phyloP scores from a whole-genome alignment of 140 eudicot genomes.

The Oenanthe javanica region DNA sequence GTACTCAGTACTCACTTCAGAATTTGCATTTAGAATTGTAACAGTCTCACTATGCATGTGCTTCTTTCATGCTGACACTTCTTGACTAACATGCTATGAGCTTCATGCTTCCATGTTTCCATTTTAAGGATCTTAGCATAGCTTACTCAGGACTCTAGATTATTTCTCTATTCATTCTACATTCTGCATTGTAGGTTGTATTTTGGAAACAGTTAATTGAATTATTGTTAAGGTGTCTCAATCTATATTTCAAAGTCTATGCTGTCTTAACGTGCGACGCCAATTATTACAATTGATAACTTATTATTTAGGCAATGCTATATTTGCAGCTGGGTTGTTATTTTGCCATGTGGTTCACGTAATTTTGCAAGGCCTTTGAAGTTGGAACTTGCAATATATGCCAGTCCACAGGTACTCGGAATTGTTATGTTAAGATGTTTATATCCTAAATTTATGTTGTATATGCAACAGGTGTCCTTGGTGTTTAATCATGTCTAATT shows the following conservation, averaged over 20 bases:
- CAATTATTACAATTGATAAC: neutral
- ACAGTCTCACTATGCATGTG: neutral
- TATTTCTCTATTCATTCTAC: neutral
- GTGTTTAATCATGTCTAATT: neutral
- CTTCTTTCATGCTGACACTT: neutral
- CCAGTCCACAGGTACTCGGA: conserved; percentile 48
- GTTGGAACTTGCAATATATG: conserved; percentile 87
- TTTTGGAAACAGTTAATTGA: neutral
- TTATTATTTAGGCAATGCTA: neutral
- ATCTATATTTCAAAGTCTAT: neutral
- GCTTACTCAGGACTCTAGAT: neutral
- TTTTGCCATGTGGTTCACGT: conserved; percentile 83
- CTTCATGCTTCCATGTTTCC: neutral
- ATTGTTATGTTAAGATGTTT: neutral
- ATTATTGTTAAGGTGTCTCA: neutral
- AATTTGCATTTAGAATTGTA: neutral
- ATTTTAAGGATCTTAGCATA: neutral
- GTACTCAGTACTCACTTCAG: neutral
- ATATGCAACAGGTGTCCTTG: neutral
- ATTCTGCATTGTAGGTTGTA: neutral
- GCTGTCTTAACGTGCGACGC: neutral
- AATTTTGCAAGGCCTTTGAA: conserved; percentile 52
- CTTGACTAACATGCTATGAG: neutral
- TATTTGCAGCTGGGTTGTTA: conserved; percentile 74
- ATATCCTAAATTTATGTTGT: neutral